Conservation (phyloP, 2,329 filamentous ascomycete species). For the Colletotrichum navitas region DNA sequence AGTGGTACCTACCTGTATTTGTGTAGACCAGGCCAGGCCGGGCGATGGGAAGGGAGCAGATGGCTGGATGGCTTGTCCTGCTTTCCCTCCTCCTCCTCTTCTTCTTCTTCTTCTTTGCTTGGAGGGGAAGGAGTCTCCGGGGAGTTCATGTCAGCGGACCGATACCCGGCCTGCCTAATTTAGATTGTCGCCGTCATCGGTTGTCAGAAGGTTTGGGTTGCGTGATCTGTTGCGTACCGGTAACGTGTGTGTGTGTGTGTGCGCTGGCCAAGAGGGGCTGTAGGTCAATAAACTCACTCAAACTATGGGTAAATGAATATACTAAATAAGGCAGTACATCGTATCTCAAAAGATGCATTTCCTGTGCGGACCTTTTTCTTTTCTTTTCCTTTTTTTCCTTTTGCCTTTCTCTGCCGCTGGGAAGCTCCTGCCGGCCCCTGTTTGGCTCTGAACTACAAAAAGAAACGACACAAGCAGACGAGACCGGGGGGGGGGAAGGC, state of each 20-base stretch:
- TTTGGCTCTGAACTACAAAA: conserved; percentile 7
- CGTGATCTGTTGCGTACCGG: background rate
- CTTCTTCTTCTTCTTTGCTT: background rate
- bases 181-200: background rate
- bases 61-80: background rate
- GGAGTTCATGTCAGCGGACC: conserved; percentile 16
- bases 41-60: background rate
- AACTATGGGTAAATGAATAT: background rate
- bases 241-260: background rate
- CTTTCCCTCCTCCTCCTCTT: background rate
- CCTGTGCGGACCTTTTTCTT: no score
- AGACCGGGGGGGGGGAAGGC: background rate
- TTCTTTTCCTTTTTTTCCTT: no score
- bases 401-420: background rate
- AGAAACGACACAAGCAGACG: conserved; percentile 10
- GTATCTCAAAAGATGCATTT: no score
- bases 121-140: background rate
- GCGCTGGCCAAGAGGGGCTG: background rate
- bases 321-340: background rate
- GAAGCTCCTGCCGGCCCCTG: background rate
- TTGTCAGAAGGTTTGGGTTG: background rate
- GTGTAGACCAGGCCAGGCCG: background rate
- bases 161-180: no score
- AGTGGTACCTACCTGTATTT: background rate
- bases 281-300: background rate